Evolutionary conservation across 2,329 filamentous ascomycete genomes (phyloP).

Genomic region (Mycosphaerella sp.): DNA sequence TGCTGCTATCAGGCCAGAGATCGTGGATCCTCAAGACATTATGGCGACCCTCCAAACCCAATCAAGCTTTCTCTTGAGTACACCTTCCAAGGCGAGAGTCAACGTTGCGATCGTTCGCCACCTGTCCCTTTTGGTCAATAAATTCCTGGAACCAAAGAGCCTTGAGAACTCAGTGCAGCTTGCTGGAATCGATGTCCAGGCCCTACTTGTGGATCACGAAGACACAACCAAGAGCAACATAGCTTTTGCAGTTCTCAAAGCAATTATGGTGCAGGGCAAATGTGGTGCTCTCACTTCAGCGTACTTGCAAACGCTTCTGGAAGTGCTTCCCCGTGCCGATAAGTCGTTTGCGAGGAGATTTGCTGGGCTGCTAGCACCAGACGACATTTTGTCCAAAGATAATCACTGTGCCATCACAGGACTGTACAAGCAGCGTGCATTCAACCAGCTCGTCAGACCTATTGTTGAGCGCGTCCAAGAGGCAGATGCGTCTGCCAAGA

Average conservation of each 20-base stretch:
- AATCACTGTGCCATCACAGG: conserved; percentile 58
- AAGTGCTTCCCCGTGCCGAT: conserved; percentile 43
- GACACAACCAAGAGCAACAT: conserved; percentile 45
- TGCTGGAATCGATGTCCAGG: conserved; percentile 33
- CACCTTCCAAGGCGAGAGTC: conserved; percentile 12
- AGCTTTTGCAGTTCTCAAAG: conserved; percentile 56
- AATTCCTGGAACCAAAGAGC: conserved; percentile 39
- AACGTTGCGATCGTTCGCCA: conserved; percentile 38
- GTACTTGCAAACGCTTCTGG: conserved; percentile 44
- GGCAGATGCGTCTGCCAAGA: conserved; percentile 44
- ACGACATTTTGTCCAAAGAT: conserved; percentile 53
- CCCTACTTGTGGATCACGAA: conserved; percentile 33
- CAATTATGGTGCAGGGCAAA: conserved; percentile 51
- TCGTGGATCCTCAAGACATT: conserved; percentile 27
- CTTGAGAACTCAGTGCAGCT: conserved; percentile 33
- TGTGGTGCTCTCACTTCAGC: conserved; percentile 39
- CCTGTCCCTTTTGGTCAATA: conserved; percentile 44
- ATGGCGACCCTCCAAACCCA: conserved; percentile 24
- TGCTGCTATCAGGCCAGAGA: conserved; percentile 29
- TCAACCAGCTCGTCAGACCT: conserved; percentile 52
- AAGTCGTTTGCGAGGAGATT: conserved; percentile 52
- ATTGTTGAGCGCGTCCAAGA: conserved; percentile 49
- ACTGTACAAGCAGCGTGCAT: conserved; percentile 58
- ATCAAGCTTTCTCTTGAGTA: conserved; percentile 18
- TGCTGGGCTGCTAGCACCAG: conserved; percentile 52